Conservation (phyloP, 345 rosid species). For the Excoecaria agallocha region DNA sequence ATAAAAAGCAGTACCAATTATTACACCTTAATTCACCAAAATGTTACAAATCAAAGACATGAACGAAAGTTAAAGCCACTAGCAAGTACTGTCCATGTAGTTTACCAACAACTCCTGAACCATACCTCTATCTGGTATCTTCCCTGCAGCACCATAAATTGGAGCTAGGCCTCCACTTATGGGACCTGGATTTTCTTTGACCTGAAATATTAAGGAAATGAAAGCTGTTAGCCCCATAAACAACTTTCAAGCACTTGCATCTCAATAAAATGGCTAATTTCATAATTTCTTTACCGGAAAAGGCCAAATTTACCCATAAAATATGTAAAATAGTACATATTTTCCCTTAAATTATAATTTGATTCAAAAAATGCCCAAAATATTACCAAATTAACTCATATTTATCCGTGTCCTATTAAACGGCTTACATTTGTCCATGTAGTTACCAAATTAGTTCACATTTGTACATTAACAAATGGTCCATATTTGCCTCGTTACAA, state of each 20-base stretch:
- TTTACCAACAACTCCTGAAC: conserved; percentile 74
- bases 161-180: conserved; percentile 82
- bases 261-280: background rate
- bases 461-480: no score
- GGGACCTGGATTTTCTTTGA: conserved; percentile 81
- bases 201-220: conserved; percentile 36
- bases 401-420: no score
- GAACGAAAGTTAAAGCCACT: conserved; percentile 7
- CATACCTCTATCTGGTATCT: conserved; percentile 79
- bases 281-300: background rate
- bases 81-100: conserved; percentile 84
- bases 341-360: no score
- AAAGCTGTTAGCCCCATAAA: background rate
- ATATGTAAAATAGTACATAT: no score
- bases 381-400: no score
- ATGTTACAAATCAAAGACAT: background rate
- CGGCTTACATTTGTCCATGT: no score
- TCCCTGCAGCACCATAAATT: conserved; percentile 92
- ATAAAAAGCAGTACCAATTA: background rate
- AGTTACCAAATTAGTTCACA: no score
- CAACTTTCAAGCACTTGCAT: background rate
- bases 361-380: no score
- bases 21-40: background rate
- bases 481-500: no score
- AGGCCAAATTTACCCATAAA: no score